Evolutionary conservation across 2,329 filamentous ascomycete genomes (phyloP), one percentile per base, ranked within the genome.

Genomic region (Lasiodiplodia gonubiensis): DNA sequence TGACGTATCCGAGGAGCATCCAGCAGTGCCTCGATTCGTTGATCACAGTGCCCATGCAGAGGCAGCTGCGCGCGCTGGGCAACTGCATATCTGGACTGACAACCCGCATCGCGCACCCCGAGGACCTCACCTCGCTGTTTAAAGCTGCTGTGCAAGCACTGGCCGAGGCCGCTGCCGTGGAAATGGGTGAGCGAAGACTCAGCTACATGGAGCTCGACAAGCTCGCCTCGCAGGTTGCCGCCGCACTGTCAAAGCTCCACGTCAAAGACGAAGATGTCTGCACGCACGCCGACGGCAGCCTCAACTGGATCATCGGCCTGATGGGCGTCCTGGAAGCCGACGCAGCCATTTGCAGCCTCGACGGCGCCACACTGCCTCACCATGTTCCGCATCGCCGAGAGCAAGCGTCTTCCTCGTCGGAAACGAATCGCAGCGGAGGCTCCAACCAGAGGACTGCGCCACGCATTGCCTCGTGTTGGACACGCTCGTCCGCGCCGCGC

Each of bases 271-370:
- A 79, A 4, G 70, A 77, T 14, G 76, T 81, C 0, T 73, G 72
- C 51, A 73, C 80, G 3, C 70, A 77, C 59, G 73, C 77, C 3
- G 78, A 81, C 61, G 55, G 76, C 0, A 72, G 71, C 1, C 51
- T 78, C 12, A 70, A 77, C 69, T 80, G 79, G 79, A 71, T 81
- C 21, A 67, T 78, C 2, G 74, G 74, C 8, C 75, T 80, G 2
- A 78, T 72, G 33, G 77, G 69, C 7, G 70, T 79, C 6, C 71
- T 80, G 4, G 77, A 77, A 49, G 71, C 74, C 18, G 55, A 23
- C 6, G 55, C 55, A 14, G 46, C 55, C 21, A 46, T 59, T 10
- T 59, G 55, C 55, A 59, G 55, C 35, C 55, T 79, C 1, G 76
- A 77, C n/a, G n/a, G n/a, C 65, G 51, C 51, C 6, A 60, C 53